Evolutionary conservation across 1,139 yeast species (phyloP).

Genomic region (Saccharomyces pastorianus): DNA sequence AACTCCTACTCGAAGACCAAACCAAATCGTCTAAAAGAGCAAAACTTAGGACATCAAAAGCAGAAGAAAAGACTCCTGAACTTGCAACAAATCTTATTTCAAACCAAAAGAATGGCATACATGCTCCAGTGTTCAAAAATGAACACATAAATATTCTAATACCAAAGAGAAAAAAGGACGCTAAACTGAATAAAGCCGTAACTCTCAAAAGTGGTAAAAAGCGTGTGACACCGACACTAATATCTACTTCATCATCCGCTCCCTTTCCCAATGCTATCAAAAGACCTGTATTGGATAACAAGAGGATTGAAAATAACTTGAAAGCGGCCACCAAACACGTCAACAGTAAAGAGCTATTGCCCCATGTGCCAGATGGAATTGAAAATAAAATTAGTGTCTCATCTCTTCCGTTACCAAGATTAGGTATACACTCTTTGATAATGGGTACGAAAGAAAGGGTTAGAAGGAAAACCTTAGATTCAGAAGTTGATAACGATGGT

Average conservation of each 20-base stretch:
- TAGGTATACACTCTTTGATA: slow-evolving; percentile 34
- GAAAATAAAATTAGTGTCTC: slow-evolving; percentile 28
- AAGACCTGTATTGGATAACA: not conserved
- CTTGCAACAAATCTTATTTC: slow-evolving; percentile 7
- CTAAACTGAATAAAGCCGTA: slow-evolving; percentile 27
- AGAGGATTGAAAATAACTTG: not conserved
- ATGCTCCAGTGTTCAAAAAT: not conserved
- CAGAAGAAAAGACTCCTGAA: slow-evolving; percentile 18
- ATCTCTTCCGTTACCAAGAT: slow-evolving; percentile 31
- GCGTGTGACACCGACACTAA: slow-evolving; percentile 76
- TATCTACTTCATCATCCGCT: slow-evolving; percentile 37
- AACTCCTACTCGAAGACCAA: slow-evolving; percentile 61
- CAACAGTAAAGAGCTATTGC: not conserved
- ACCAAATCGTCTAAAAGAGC: slow-evolving; percentile 33
- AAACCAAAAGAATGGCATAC: slow-evolving; percentile 8
- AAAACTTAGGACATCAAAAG: slow-evolving; percentile 5
- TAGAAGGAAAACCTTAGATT: slow-evolving; percentile 26
- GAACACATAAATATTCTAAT: slow-evolving; percentile 22
- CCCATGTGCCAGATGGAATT: slow-evolving; percentile 7
- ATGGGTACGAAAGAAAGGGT: slow-evolving; percentile 30
- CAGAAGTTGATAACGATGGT: slow-evolving; percentile 34
- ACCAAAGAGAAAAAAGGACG: slow-evolving; percentile 26
- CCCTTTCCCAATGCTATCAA: slow-evolving; percentile 4
- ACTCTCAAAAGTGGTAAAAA: slow-evolving; percentile 55
- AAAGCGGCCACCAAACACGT: not conserved